These are phyloP conservation scores for Thalassia testudinum DNA, from an alignment of 116 monocot genomes.

Conservation along the genomic window DNA sequence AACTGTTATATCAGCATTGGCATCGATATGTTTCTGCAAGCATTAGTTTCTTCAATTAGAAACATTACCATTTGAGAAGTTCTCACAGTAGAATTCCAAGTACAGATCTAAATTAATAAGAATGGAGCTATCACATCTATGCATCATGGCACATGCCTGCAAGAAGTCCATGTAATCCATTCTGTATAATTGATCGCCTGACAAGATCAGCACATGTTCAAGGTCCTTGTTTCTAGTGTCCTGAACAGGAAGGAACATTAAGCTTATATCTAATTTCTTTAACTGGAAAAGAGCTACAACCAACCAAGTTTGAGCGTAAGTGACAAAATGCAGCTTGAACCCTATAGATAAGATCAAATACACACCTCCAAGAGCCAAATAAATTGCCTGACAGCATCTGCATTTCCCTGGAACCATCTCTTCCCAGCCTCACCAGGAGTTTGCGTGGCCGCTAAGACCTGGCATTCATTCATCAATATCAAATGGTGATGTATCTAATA, in stretches of 20 bases:
- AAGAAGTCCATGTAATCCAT: conserved; percentile 91
- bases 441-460: conserved; percentile 83
- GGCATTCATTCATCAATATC: neutral
- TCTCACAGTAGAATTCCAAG: neutral
- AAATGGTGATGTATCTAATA: too few species aligned
- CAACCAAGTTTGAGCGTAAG: too few species aligned
- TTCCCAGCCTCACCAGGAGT: conserved; percentile 69
- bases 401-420: conserved; percentile 90
- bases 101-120: neutral
- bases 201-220: conserved; percentile 62
- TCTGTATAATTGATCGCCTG: conserved; percentile 72
- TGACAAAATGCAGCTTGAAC: too few species aligned
- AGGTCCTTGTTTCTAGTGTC: conserved; percentile 54
- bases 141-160: conserved; percentile 26
- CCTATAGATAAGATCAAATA: neutral
- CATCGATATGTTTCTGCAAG: conserved; percentile 75
- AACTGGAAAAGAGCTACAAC: neutral
- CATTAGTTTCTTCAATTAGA: neutral
- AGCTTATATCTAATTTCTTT: too few species aligned
- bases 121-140: neutral
- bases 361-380: conserved; percentile 57
- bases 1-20: conserved; percentile 69
- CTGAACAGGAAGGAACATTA: conserved; percentile 15
- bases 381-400: conserved; percentile 79
- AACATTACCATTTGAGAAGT: neutral